Evolutionary conservation across 192 early-diverging fungal species (phyloP).

Genomic region (Entomortierella beljakovae): DNA sequence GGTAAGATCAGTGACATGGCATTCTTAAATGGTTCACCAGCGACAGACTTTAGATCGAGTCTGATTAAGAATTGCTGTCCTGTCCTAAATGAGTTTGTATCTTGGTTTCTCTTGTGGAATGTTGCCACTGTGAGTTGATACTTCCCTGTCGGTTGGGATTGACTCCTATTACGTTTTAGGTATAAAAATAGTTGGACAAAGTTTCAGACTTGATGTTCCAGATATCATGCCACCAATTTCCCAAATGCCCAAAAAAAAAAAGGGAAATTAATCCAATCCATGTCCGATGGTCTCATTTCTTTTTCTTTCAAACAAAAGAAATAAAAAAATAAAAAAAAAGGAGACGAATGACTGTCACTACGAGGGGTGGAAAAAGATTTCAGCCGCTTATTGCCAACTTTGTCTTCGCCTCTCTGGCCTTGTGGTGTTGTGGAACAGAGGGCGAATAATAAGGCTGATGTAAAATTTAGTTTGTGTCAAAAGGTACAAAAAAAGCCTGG

Average conservation of each 20-base stretch:
- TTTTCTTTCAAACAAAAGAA: no score
- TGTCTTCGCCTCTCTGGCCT: background rate
- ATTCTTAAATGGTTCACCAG: conserved; percentile 26
- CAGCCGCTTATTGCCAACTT: background rate
- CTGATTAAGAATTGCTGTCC: conserved; percentile 51
- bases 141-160: conserved; percentile 22
- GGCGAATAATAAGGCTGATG: background rate
- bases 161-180: conserved; percentile 15
- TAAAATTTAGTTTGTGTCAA: no score
- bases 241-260: conserved; percentile 16
- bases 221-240: background rate
- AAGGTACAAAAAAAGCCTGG: background rate
- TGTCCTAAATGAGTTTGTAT: conserved; percentile 50
- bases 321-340: background rate
- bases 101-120: conserved; percentile 49
- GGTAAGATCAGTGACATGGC: conserved; percentile 49
- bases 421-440: conserved; percentile 4
- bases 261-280: no score
- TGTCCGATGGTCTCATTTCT: no score
- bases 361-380: background rate
- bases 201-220: background rate
- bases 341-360: background rate
- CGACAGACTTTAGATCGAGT: conserved; percentile 25
- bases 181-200: background rate
- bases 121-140: conserved; percentile 44